Base-by-base conservation (phyloP, 352 stramenopile genomes). In the Pythium graminicola region DNA sequence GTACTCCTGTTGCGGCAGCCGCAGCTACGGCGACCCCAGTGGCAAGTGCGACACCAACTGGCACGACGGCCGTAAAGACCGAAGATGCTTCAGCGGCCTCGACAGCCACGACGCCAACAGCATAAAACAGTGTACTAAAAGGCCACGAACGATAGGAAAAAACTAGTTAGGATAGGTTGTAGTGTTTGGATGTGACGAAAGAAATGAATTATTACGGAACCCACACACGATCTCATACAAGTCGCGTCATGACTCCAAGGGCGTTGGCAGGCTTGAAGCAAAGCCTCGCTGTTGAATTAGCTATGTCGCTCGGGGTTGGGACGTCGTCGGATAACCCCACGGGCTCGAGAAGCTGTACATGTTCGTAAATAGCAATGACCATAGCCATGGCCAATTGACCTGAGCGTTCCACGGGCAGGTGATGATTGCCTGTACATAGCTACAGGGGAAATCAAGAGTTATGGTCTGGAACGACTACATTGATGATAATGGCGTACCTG, bases 351-450 rank as follows among this genome's bases (percentile, higher is more conserved):
- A 85, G 19, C 3, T 39, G 41, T 16, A 76, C 23, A 5, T 54
- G 56, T 42, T 83, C 72, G 42, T 81, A 85, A 19, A 81, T 60
- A 1, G 70, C 70, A 10, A 68, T 50, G 11, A 69, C 59, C 6
- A 77, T 60, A 2, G 70, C 62, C 31, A 68, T 61, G 28, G 62
- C 67, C 11, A 83, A 50, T 24, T 57, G 59, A 4, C 26, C 57
- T 11, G 60, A 22, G 1, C 42, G 35, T 6, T 72, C 60, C 2
- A 27, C n/a, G 7, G n/a, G 16, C 4, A 20, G 14, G 23, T 28
- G 20, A 36, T 39, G 14, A 11, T 29, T 29, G n/a, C 36, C n/a
- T 19, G 11, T 23, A 23, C 22, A 46, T 14, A 54, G 17, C 33
- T 49, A 13, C 7, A 46, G 9, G 31, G 17, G 17, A 17, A 19